Percentiles rank a stretch among this genome's conserved stretches.
Evolutionary conservation across 176 grass and related monocot species (phyloP).

Genomic region (Tillandsia fasciculata): DNA sequence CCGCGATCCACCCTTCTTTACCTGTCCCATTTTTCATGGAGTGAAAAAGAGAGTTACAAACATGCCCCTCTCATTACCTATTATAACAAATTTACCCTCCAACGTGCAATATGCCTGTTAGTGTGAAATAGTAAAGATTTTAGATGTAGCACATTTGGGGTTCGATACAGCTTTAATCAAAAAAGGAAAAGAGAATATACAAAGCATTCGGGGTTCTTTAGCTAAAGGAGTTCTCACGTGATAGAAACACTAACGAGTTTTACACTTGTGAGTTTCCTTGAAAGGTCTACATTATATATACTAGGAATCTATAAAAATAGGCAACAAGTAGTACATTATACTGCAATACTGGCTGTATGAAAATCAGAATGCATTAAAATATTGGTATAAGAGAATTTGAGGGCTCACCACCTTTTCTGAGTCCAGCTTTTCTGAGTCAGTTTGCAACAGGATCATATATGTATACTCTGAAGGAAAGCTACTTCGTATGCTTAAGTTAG

Average conservation of each 20-base stretch:
- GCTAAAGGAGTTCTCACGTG: neutral
- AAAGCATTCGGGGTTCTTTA: neutral
- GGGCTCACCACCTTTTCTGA: conserved; percentile 38
- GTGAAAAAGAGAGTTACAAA: too few relatives aligned
- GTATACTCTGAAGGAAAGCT: conserved; percentile 73
- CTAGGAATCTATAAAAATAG: neutral
- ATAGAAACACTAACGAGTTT: neutral
- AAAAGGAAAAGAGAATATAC: neutral
- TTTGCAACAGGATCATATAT: conserved; percentile 50
- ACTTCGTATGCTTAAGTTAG: conserved; percentile 62
- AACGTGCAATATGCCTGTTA: neutral
- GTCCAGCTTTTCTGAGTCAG: conserved; percentile 44
- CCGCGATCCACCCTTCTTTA: conserved; percentile 26
- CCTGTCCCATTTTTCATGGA: conserved; percentile 15
- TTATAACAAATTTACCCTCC: neutral
- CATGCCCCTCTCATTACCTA: too few relatives aligned
- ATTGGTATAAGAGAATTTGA: neutral
- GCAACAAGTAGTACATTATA: too few relatives aligned
- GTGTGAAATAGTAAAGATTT: too few relatives aligned
- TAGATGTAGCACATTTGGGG: neutral
- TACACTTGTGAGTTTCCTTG: neutral
- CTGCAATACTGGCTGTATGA: too few relatives aligned
- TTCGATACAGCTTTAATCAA: neutral
- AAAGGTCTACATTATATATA: neutral
- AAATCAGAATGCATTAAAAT: neutral